A percentile compares a stretch with the other conserved stretches of the same genome.
These are phyloP conservation scores for Microbotryum violaceum DNA, from an alignment of 1,284 basidiomycete species.

Conservation along the genomic window DNA sequence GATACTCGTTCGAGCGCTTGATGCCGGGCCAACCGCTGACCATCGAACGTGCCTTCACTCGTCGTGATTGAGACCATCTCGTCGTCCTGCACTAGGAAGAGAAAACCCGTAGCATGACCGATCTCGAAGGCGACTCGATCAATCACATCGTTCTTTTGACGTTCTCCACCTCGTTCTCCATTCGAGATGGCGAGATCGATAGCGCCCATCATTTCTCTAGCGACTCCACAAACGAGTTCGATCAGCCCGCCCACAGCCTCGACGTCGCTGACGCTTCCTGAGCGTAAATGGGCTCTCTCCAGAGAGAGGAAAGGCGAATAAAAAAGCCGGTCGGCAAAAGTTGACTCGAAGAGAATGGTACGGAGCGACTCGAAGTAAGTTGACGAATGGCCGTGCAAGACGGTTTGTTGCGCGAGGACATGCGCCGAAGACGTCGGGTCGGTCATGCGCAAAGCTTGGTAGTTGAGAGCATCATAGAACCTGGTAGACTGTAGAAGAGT, in stretches of 20 bases:
- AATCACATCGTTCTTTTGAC: background rate
- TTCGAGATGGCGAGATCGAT: background rate
- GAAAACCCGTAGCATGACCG: background rate
- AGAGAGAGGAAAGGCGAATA: slow-evolving; percentile 7
- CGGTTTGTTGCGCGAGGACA: background rate
- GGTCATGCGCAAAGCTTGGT: background rate
- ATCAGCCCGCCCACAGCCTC: background rate
- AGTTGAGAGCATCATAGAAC: background rate
- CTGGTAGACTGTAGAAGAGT: background rate
- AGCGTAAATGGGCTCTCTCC: no score
- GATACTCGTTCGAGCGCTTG: no score
- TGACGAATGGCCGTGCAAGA: background rate
- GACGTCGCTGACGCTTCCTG: background rate
- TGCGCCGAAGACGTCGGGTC: background rate
- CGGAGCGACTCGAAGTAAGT: background rate
- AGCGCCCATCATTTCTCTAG: background rate
- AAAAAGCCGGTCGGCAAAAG: slow-evolving; percentile 5
- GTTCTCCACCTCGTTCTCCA: background rate
- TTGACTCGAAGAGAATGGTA: background rate
- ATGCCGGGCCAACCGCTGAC: no score
- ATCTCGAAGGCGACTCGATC: background rate
- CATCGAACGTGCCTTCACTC: no score
- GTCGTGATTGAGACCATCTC: no score
- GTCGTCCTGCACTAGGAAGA: background rate
- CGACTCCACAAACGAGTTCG: background rate